Evolutionary conservation across 805 yeast genomes (phyloP), one percentile per base, ranked within the genome.

Genomic region (Maudiozyma saulgeensis): DNA sequence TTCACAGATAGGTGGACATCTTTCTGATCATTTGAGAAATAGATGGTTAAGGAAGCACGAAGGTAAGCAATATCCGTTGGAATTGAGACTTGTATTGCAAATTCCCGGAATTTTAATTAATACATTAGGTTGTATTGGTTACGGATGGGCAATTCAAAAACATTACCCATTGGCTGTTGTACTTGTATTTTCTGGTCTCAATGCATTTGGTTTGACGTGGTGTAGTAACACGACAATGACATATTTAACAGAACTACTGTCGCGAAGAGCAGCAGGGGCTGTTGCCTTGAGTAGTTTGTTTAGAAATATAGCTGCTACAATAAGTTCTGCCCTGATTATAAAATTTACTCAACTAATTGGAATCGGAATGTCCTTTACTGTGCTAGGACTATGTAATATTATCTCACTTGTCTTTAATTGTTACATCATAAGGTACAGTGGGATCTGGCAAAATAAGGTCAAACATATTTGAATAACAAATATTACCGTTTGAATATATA

Each of bases 181-280:
- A 3, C 70, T 75, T 47, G 66, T 74, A 4, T 73, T 74, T 51
- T 61, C 75, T 0, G 76, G 75, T 51, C 56, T 77, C 5, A 65
- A 67, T 31, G 80, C 80, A 0, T 74, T 76, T 55, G 81, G 82
- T 1, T 69, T 77, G 69, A 75, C 81, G 0, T 78, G 80, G 76
- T 74, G 76, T 31, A 75, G 77, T 51, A 74, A 76, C 19, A 71
- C 77, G 0, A 74, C 75, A 3, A 77, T 79, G 51, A 75, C 82
- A 0, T 78, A 78, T 56, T 57, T 78, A 45, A 72, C 80, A 1
- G 82, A 78, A 52, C 67, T 77, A 38, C 66, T 76, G 12, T 66
- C 73, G 4, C 72, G 69, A 1, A 77, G 74, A 53, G 76, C 81
- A 1, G 79, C 82, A 1, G 70, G 79, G 0, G 69, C 73, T 46